Evolutionary conservation across 805 yeast genomes (phyloP), one percentile per base, ranked within the genome.

Genomic region (Wickerhamiella nectarea): DNA sequence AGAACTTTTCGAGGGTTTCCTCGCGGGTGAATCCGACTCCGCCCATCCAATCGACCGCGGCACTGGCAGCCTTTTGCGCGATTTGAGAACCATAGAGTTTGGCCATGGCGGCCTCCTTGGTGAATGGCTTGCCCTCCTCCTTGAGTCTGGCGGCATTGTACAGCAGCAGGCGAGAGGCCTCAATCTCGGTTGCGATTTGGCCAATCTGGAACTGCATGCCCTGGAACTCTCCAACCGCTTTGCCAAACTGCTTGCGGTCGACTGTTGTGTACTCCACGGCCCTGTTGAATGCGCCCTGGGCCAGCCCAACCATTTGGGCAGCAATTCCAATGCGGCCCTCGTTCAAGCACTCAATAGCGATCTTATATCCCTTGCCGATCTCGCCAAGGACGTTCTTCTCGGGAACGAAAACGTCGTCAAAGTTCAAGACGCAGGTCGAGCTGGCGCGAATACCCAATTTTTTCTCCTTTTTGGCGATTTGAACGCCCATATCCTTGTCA

Each of bases 141-240:
- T 66, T 65, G 46, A 66, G 55, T n/a, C 70, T 59, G 11, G 70
- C 70, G 19, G 70, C 69, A 46, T 66, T 66, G 55, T 66, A 66
- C 11, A 66, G 56, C 46, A 66, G 49, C 41, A 66, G 55, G 14
- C 70, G 55, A 12, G 69, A 58, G 9, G 70, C 70, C 55, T 66
- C 70, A 41, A 66, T 62, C 43, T 66, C 66, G 19, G 64, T 56
- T 8, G 70, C 70, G 15, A 65, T 61, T 48, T 66, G 66, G 12
- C 67, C 70, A 34, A 66, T 56, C 55, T 66, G 70, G 59, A 66
- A 67, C 50, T 66, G 70, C 64, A 66, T 56, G n/a, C 70, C 70
- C 50, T 66, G 70, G 59, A 65, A 65, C 29, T 63, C 65, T 20
- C 70, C 70, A 42, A 66, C 60, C 40, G 46, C 56, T 50, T 62